Evolutionary conservation across 176 grass and related monocot genomes (phyloP), one percentile per base, ranked within the genome.

Genomic region (Urochloa ruziziensis): DNA sequence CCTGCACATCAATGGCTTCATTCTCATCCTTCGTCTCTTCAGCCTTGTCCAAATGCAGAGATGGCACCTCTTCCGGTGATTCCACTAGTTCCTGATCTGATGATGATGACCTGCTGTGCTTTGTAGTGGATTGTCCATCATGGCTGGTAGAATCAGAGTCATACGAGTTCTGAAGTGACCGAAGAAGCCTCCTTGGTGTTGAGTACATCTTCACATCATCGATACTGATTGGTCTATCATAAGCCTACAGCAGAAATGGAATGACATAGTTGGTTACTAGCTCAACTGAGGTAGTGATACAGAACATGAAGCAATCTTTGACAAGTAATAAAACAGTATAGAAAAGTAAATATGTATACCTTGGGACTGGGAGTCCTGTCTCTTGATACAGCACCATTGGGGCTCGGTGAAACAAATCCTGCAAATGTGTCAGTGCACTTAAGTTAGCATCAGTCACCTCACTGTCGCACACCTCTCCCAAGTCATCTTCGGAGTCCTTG

Each of bases 171-270:
- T 98, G 93, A 72, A 96, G 96, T 6, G 73, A 90, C 16, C 84
- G 80, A 44, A 96, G 73, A 37, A 98, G 87, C 80, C 83, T 99
- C 52, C 91, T 90, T 18, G 96, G 93, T 7, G 93, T 90, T 39
- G 83, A 70, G 75, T 87, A 96, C 60, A 94, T 49, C 73, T 92
- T 92, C 36, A 96, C 87, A 52, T 94, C 78, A 80, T 94, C 93
- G 53, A 96, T 86, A 59, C 48, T 82, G 33, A 91, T 68, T 9
- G 83, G 89, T 13, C 76, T 86, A 46, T 68, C 36, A 48, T 83
- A 90, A 58, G 75, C 92, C 96, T 99, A 79, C 4, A 57, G 1
- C 62, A 67, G 34, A 43, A 80, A 49, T 3, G 60, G 18, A 7
- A 85, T 11, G 14, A 6, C 4, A 85, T 32, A 81, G 36, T 77